These are phyloP conservation scores for Euphrasia confusa DNA, from an alignment of 257 asterid genomes.

Conservation along the genomic window DNA sequence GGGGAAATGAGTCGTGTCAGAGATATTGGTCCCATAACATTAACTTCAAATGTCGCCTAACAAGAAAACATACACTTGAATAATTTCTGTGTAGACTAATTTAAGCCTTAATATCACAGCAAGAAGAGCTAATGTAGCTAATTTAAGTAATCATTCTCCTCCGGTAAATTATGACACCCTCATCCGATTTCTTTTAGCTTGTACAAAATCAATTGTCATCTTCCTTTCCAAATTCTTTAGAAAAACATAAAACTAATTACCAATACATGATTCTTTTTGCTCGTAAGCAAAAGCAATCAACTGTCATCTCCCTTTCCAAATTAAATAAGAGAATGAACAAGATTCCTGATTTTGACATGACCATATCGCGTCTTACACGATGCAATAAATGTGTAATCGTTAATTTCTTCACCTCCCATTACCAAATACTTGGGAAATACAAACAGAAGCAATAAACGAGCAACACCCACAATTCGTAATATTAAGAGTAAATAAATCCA, in stretches of 20 bases:
- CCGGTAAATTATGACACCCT: no score
- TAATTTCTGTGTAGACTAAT: neutral
- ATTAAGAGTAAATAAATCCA: no score
- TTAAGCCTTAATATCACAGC: conserved; percentile 3
- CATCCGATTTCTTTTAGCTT: no score
- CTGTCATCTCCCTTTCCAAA: neutral
- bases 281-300: no score
- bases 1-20: conserved; percentile 71
- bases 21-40: conserved; percentile 87
- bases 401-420: neutral
- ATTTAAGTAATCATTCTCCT: no score
- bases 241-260: conserved; percentile 2
- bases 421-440: neutral
- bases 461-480: neutral
- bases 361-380: neutral
- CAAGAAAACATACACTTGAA: conserved; percentile 30
- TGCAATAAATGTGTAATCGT: neutral
- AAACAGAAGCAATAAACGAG: neutral
- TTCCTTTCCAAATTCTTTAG: neutral
- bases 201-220: neutral
- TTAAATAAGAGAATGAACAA: neutral
- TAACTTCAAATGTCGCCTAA: conserved; percentile 84
- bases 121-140: no score
- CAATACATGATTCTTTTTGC: neutral
- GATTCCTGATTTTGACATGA: neutral